phyloP scores from a whole-genome alignment of 441 rosid species.

The Mallotus repandus region DNA sequence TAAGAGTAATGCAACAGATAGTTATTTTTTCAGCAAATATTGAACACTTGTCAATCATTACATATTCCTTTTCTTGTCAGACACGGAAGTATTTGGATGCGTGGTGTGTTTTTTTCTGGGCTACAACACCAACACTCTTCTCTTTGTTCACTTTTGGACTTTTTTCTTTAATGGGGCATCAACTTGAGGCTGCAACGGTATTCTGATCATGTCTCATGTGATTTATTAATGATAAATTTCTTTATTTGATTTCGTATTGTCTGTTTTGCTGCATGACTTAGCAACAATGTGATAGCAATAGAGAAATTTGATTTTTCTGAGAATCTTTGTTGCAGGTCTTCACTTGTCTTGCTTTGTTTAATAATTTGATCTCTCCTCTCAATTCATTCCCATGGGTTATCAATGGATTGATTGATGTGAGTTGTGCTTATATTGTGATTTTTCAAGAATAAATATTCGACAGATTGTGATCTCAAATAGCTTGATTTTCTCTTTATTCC shows the following conservation, averaged over 20 bases:
- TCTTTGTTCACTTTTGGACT: constrained; percentile 90
- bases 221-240: constrained; percentile 1
- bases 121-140: constrained; percentile 92
- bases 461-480: constrained; percentile 14
- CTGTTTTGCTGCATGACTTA: not conserved
- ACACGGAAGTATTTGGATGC: constrained; percentile 96
- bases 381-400: constrained; percentile 98
- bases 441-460: constrained; percentile 14
- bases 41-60: constrained; percentile 18
- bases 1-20: constrained; percentile 5
- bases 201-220: constrained; percentile 12
- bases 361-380: constrained; percentile 85
- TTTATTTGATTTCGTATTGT: not conserved
- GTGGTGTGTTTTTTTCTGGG: constrained; percentile 99
- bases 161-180: constrained; percentile 82
- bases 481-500: constrained; percentile 20
- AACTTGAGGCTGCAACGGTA: constrained; percentile 97
- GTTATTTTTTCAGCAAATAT: constrained; percentile 12
- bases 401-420: constrained; percentile 93
- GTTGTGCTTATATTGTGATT: constrained; percentile 32
- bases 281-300: not conserved
- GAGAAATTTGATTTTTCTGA: constrained; percentile 24
- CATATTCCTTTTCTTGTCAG: constrained; percentile 39
- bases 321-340: constrained; percentile 63
- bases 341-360: constrained; percentile 92